Percentiles rank a stretch among this genome's conserved stretches.
Evolutionary conservation across 768 basidiomycete genomes (phyloP).

Genomic region (Dioszegia aurantiaca): DNA sequence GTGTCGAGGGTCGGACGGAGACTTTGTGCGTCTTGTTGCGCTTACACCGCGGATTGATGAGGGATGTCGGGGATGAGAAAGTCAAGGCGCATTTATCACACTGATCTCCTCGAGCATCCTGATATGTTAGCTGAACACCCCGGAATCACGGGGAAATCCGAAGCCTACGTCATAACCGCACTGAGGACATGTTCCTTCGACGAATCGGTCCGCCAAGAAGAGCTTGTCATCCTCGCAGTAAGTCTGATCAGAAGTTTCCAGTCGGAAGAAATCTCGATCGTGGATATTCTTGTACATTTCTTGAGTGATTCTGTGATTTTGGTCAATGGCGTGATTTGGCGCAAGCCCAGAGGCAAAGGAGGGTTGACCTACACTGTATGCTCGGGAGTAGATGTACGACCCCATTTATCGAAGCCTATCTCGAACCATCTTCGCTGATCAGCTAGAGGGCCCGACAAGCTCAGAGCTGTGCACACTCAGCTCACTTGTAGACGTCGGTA

Average conservation of each 20-base stretch:
- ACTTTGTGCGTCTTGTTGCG: constrained; percentile 76
- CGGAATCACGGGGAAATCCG: not conserved
- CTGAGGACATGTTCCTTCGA: constrained; percentile 95
- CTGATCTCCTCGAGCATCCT: constrained; percentile 98
- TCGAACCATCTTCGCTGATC: constrained; percentile 71
- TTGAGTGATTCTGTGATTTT: constrained; percentile 78
- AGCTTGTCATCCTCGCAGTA: constrained; percentile 90
- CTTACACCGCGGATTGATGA: constrained; percentile 91
- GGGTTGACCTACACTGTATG: constrained; percentile 72
- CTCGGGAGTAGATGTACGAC: constrained; percentile 81
- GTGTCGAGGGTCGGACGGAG: constrained; percentile 70
- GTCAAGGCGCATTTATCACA: constrained; percentile 92
- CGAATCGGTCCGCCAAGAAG: constrained; percentile 96
- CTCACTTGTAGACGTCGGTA: constrained; percentile 77
- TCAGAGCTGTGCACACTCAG: not conserved
- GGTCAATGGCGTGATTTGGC: no score
- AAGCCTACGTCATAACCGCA: constrained; percentile 73
- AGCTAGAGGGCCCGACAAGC: constrained; percentile 13
- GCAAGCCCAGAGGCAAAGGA: not conserved
- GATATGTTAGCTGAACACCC: not conserved
- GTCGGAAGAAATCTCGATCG: constrained; percentile 71
- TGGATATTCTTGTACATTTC: constrained; percentile 81
- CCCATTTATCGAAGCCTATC: constrained; percentile 93
- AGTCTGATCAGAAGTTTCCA: constrained; percentile 84
- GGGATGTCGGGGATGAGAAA: constrained; percentile 79